phyloP scores from a whole-genome alignment of 768 basidiomycete genomes.

The Hemileccinum rubropunctum region DNA sequence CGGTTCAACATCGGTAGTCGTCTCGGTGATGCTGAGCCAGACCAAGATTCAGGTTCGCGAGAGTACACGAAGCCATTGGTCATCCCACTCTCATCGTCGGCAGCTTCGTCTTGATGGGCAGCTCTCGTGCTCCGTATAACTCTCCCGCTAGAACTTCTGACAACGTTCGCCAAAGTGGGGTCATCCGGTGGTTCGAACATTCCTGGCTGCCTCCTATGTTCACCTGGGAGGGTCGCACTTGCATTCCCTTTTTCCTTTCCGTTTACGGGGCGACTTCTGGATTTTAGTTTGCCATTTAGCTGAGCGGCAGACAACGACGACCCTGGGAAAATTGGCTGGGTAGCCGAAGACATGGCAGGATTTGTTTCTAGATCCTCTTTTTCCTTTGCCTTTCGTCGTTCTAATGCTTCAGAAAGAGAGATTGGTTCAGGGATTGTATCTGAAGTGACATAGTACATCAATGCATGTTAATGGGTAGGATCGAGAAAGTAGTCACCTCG shows the following conservation, averaged over 20 bases:
- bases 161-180: slow-evolving; percentile 10
- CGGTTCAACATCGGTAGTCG: slow-evolving; percentile 12
- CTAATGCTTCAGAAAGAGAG: slow-evolving; percentile 57
- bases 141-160: slow-evolving; percentile 32
- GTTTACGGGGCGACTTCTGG: slow-evolving; percentile 37
- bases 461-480: not conserved
- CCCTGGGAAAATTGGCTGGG: slow-evolving; percentile 26
- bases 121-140: slow-evolving; percentile 31
- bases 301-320: slow-evolving; percentile 18
- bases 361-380: slow-evolving; percentile 58
- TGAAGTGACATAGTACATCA: slow-evolving; percentile 26
- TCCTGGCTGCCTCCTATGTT: slow-evolving; percentile 19
- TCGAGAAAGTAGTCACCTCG: slow-evolving; percentile 41
- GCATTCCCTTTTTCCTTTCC: slow-evolving; percentile 34
- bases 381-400: slow-evolving; percentile 49
- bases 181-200: slow-evolving; percentile 21
- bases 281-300: slow-evolving; percentile 37
- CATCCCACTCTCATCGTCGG: slow-evolving; percentile 19
- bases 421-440: slow-evolving; percentile 69
- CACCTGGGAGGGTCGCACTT: slow-evolving; percentile 23
- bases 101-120: slow-evolving; percentile 25
- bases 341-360: slow-evolving; percentile 45
- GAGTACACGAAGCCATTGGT: slow-evolving; percentile 23
- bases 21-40: slow-evolving; percentile 24
- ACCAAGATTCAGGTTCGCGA: slow-evolving; percentile 24